These are phyloP conservation scores for Fusarium tanahbumbuense DNA, from an alignment of 2,329 filamentous ascomycete genomes.

Conservation along the genomic window DNA sequence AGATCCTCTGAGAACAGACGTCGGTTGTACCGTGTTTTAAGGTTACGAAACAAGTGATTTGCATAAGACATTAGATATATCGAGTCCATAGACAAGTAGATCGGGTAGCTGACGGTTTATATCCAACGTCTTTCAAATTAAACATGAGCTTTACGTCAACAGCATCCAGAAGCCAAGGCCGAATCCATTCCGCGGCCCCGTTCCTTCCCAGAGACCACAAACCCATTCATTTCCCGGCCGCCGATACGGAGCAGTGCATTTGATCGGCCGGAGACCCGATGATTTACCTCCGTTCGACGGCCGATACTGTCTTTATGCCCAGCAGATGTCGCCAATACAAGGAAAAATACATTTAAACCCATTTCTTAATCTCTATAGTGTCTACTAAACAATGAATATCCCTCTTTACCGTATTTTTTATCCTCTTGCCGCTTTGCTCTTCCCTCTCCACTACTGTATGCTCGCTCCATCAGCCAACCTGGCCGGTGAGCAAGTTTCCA, in stretches of 20 bases:
- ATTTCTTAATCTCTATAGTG: background rate
- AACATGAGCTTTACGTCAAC: background rate
- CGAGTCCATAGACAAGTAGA: background rate
- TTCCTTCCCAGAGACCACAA: conserved; percentile 7
- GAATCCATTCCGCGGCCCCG: conserved; percentile 21
- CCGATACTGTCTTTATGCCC: conserved; percentile 4
- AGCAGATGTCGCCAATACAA: background rate
- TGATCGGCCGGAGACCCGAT: conserved; percentile 27
- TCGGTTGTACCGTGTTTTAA: background rate
- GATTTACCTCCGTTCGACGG: conserved; percentile 21
- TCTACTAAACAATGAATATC: background rate
- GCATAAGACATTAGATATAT: background rate
- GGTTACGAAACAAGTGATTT: background rate
- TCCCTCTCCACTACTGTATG: conserved; percentile 28
- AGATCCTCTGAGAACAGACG: conserved; percentile 9
- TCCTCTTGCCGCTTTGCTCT: conserved; percentile 19
- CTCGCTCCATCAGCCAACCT: conserved; percentile 44
- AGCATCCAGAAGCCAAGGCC: conserved; percentile 13
- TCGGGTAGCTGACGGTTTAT: background rate
- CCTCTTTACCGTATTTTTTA: conserved; percentile 3
- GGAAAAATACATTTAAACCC: background rate
- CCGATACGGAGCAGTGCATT: conserved; percentile 28
- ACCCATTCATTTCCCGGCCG: conserved; percentile 24
- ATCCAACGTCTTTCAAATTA: background rate
- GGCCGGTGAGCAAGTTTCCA: conserved; percentile 60